Evolutionary conservation across 2,329 filamentous ascomycete genomes (phyloP).

Genomic region (Chalaropsis thielavioides): DNA sequence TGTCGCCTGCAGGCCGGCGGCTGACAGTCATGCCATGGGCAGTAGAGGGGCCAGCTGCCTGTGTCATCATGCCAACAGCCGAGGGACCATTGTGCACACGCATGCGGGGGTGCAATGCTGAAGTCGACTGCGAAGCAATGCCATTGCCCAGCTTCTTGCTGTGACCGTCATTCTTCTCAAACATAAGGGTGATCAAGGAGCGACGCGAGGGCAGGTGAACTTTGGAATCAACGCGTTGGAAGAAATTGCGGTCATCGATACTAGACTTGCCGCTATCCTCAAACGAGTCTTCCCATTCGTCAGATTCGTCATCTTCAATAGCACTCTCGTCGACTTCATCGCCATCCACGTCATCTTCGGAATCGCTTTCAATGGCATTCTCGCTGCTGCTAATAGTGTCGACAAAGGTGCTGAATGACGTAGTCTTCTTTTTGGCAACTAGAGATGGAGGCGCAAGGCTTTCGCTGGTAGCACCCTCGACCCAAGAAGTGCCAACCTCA

Average conservation of each 20-base stretch:
- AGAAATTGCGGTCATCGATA: slow-evolving; percentile 63
- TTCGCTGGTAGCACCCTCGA: slow-evolving; percentile 57
- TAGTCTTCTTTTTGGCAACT: slow-evolving; percentile 51
- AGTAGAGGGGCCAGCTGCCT: slow-evolving; percentile 26
- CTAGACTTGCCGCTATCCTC: slow-evolving; percentile 74
- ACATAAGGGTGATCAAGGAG: slow-evolving; percentile 78
- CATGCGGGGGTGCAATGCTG: slow-evolving; percentile 49
- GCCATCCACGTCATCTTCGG: slow-evolving; percentile 44
- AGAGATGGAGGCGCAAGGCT: slow-evolving; percentile 25
- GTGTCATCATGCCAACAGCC: slow-evolving; percentile 10
- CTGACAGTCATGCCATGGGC: slow-evolving; percentile 20
- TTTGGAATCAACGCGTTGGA: slow-evolving; percentile 82
- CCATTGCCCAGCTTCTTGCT: slow-evolving; percentile 50
- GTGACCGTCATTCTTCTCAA: slow-evolving; percentile 59
- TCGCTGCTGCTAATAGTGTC: slow-evolving; percentile 51
- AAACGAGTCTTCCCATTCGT: slow-evolving; percentile 51
- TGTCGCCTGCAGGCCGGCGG: slow-evolving; percentile 33
- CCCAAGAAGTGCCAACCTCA: slow-evolving; percentile 46
- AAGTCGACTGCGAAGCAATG: slow-evolving; percentile 49
- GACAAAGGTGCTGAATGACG: slow-evolving; percentile 68
- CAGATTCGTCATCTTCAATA: slow-evolving; percentile 54
- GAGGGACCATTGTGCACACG: slow-evolving; percentile 32
- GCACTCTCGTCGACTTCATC: slow-evolving; percentile 70
- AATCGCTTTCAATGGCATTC: slow-evolving; percentile 36
- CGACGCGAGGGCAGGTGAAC: slow-evolving; percentile 71